Conservation (phyloP, 139 green algal genomes). For the Desmodesmus armatus region DNA sequence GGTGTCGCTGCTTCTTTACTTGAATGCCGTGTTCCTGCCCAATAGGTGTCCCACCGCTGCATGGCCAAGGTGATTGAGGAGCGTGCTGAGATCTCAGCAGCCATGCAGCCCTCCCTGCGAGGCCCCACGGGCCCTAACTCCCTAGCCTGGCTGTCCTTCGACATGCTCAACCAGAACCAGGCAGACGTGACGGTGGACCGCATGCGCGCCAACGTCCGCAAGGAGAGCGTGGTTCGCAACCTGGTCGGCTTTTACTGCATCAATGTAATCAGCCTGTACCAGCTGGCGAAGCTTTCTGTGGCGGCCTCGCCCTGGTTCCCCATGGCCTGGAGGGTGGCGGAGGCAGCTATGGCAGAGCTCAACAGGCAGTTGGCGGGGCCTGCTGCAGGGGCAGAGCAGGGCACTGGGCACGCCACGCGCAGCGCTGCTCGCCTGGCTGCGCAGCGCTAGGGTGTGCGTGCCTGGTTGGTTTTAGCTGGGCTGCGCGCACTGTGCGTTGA, state of each 20-base stretch:
- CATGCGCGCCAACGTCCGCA: conserved; percentile 36
- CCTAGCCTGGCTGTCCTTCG: background rate
- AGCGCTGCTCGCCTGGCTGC: conserved; percentile 12
- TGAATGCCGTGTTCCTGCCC: too few relatives aligned
- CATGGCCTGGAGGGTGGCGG: conserved; percentile 34
- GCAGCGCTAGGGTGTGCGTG: background rate
- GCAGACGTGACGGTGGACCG: conserved; percentile 11
- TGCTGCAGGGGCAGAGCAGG: background rate
- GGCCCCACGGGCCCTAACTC: conserved; percentile 3
- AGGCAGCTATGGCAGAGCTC: conserved; percentile 12
- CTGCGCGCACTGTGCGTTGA: too few relatives aligned
- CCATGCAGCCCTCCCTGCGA: conserved; percentile 22
- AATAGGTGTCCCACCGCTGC: conserved; percentile 28
- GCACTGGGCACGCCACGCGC: conserved; percentile 13
- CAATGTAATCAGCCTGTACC: conserved; percentile 32
- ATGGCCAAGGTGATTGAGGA: conserved; percentile 46
- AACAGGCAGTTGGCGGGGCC: background rate
- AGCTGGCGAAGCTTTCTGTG: conserved; percentile 15
- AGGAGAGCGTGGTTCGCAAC: conserved; percentile 44
- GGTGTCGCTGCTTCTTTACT: too few relatives aligned
- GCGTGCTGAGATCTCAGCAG: conserved; percentile 28
- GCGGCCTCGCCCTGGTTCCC: conserved; percentile 18
- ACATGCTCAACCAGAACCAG: background rate
- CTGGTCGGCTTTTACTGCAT: conserved; percentile 49
- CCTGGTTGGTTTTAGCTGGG: too few relatives aligned